Evolutionary conservation across 805 yeast species (phyloP).

Genomic region (Phaffomyces thermotolerans): DNA sequence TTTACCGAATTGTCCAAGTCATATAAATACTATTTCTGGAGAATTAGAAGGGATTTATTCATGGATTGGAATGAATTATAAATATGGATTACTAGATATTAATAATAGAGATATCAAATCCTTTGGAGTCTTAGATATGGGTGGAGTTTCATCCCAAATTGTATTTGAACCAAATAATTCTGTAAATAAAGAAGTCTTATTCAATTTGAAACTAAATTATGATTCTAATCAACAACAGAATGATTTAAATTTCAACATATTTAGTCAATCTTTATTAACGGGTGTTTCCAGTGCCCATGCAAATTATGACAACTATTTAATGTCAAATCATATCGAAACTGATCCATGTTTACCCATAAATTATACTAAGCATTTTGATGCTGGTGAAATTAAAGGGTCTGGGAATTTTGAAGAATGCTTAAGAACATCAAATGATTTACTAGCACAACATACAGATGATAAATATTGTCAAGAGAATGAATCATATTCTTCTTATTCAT

Average conservation of each 20-base stretch:
- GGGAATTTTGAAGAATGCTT: constrained; percentile 46
- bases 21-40: constrained; percentile 55
- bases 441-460: constrained; percentile 22
- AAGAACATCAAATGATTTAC: constrained; percentile 38
- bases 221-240: constrained; percentile 21
- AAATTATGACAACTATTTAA: constrained; percentile 35
- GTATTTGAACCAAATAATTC: constrained; percentile 51
- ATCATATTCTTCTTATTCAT: constrained; percentile 28
- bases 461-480: constrained; percentile 20
- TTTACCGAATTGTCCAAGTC: constrained; percentile 55
- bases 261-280: constrained; percentile 51
- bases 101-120: constrained; percentile 30
- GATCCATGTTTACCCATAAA: constrained; percentile 59
- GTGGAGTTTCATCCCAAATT: constrained; percentile 90
- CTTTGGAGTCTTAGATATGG: constrained; percentile 92
- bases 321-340: constrained; percentile 8
- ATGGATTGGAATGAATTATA: constrained; percentile 57
- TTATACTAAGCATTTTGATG: constrained; percentile 19
- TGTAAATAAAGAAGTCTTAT: constrained; percentile 40
- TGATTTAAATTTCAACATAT: constrained; percentile 33
- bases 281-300: constrained; percentile 52
- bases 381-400: constrained; percentile 36
- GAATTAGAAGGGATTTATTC: constrained; percentile 61
- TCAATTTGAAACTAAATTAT: constrained; percentile 35
- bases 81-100: constrained; percentile 36